These are phyloP conservation scores for Lomentospora prolificans DNA, from an alignment of 2,329 filamentous ascomycete genomes.

Conservation along the genomic window DNA sequence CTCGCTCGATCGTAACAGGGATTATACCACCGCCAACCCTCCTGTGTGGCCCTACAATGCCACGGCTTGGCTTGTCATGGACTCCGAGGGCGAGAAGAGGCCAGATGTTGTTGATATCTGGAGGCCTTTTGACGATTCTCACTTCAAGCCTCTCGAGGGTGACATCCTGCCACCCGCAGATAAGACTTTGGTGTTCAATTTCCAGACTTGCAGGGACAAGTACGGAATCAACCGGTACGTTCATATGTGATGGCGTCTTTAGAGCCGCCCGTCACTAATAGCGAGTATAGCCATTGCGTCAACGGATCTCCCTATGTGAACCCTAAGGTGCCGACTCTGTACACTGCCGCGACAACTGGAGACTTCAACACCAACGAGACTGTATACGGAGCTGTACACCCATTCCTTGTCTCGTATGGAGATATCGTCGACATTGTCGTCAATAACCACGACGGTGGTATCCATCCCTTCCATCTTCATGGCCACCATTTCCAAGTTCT, in stretches of 20 bases:
- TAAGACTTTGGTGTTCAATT: constrained; percentile 44
- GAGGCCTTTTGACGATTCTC: constrained; percentile 52
- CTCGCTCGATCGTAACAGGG: constrained; percentile 31
- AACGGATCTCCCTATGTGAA: constrained; percentile 59
- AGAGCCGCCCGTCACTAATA: no score
- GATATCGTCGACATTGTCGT: constrained; percentile 36
- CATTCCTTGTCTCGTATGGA: constrained; percentile 27
- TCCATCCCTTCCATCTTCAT: constrained; percentile 44
- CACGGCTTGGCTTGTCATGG: constrained; percentile 33
- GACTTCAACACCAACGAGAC: constrained; percentile 28
- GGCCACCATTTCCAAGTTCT: constrained; percentile 46
- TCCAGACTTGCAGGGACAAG: constrained; percentile 47
- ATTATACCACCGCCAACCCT: constrained; percentile 19
- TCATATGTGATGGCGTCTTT: no score
- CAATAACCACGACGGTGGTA: constrained; percentile 36
- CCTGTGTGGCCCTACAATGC: constrained; percentile 26
- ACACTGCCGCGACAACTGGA: constrained; percentile 55
- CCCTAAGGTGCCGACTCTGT: constrained; percentile 61
- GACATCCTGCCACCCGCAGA: constrained; percentile 41
- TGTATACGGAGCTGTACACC: constrained; percentile 33
- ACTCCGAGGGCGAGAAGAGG: constrained; percentile 19
- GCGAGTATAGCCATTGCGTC: constrained; percentile 42
- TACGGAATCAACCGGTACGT: constrained; percentile 49
- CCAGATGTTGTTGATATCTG: constrained; percentile 24
- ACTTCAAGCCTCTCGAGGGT: constrained; percentile 46